Conservation (phyloP, 2,329 filamentous ascomycete species). For the Diaporthe vexans region DNA sequence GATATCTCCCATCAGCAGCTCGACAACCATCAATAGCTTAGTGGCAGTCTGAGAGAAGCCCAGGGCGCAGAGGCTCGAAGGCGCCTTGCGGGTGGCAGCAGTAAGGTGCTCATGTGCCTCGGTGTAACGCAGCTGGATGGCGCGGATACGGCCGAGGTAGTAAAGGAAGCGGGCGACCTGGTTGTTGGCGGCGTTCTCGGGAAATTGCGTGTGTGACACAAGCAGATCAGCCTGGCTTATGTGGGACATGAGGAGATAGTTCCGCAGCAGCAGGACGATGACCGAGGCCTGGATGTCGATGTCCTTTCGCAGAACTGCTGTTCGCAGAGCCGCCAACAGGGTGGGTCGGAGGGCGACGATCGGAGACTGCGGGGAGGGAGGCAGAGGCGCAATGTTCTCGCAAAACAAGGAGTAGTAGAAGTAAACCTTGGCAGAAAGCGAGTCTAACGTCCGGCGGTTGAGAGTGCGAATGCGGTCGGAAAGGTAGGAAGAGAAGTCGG, state of each 20-base stretch:
- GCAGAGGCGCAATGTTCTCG: conserved; percentile 88
- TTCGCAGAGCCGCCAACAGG: conserved; percentile 89
- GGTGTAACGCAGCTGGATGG: conserved; percentile 96
- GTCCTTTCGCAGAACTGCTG: conserved; percentile 96
- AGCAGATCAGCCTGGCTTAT: conserved; percentile 97
- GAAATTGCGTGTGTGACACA: conserved; percentile 96
- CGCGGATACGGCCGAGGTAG: conserved; percentile 95
- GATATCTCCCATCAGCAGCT: conserved; percentile 98
- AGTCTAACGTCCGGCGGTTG: conserved; percentile 95
- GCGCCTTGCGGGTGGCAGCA: conserved; percentile 94
- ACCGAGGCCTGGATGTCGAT: conserved; percentile 97
- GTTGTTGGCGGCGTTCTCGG: conserved; percentile 94
- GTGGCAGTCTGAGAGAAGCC: conserved; percentile 97
- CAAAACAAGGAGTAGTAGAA: conserved; percentile 98
- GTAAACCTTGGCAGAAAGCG: conserved; percentile 94
- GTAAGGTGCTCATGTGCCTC: conserved; percentile 96
- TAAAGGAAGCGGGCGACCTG: conserved; percentile 98
- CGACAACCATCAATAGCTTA: conserved; percentile 96
- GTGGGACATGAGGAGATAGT: conserved; percentile 95
- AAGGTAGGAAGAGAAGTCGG: conserved; percentile 86
- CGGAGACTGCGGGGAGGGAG: conserved; percentile 89
- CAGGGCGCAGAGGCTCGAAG: conserved; percentile 87
- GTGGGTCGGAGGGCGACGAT: conserved; percentile 89
- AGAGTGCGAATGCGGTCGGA: conserved; percentile 87
- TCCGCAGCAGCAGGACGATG: conserved; percentile 93